Percentiles rank a stretch among this genome's conserved stretches.
Conservation (phyloP, 1,284 basidiomycete species). For the Ganoderma lingzhi region DNA sequence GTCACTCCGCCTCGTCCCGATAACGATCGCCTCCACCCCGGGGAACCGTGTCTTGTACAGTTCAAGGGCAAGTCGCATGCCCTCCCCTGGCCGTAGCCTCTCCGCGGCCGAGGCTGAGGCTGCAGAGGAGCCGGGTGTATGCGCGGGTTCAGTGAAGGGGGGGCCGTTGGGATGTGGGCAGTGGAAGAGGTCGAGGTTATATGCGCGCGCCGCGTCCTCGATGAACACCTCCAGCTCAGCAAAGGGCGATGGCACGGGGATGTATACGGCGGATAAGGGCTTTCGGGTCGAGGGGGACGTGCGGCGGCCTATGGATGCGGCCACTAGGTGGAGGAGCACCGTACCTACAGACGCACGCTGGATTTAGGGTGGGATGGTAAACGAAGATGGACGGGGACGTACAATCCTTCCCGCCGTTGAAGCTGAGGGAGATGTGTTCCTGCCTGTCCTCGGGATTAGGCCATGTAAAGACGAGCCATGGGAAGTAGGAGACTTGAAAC, state of each 20-base stretch:
- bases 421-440: slow-evolving; percentile 84
- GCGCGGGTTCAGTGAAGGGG: slow-evolving; percentile 51
- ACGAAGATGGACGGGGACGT: slow-evolving; percentile 43
- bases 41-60: slow-evolving; percentile 76
- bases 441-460: slow-evolving; percentile 49
- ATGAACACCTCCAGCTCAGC: slow-evolving; percentile 88
- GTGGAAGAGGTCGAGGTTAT: slow-evolving; percentile 83
- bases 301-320: slow-evolving; percentile 69
- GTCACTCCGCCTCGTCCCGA: slow-evolving; percentile 90
- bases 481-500: not conserved
- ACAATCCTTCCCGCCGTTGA: slow-evolving; percentile 99
- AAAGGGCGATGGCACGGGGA: slow-evolving; percentile 92
- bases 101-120: slow-evolving; percentile 26
- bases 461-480: not conserved
- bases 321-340: slow-evolving; percentile 91
- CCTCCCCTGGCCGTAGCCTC: slow-evolving; percentile 60
- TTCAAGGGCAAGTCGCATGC: slow-evolving; percentile 86
- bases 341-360: slow-evolving; percentile 69
- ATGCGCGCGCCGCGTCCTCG: slow-evolving; percentile 65
- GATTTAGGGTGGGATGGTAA: not conserved
- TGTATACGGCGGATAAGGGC: slow-evolving; percentile 86
- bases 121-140: slow-evolving; percentile 43
- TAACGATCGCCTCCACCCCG: slow-evolving; percentile 81
- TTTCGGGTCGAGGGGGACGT: slow-evolving; percentile 43
- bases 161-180: slow-evolving; percentile 49